Evolutionary conservation across 805 yeast genomes (phyloP).

Genomic region (Candida oleophila): DNA sequence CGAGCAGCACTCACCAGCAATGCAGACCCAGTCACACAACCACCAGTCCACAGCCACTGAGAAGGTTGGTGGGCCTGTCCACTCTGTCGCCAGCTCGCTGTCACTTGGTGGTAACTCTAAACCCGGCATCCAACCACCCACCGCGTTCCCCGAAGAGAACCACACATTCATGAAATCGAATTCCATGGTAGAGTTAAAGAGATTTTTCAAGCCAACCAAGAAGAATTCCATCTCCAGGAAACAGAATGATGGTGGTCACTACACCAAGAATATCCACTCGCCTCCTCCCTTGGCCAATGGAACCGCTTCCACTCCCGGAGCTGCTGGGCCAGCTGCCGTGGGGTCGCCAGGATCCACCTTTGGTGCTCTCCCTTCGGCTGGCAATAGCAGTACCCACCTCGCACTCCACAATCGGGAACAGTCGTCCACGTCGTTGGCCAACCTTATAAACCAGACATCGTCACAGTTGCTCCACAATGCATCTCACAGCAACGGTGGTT

Average conservation of each 20-base stretch:
- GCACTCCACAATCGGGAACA: conserved; percentile 26
- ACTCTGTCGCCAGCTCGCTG: background rate
- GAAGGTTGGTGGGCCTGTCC: background rate
- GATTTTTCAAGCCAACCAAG: conserved; percentile 64
- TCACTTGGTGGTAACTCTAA: background rate
- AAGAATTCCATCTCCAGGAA: conserved; percentile 21
- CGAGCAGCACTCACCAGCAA: conserved; percentile 4
- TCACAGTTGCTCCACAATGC: conserved; percentile 36
- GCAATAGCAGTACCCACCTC: background rate
- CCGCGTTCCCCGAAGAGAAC: conserved; percentile 17
- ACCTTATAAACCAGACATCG: conserved; percentile 36
- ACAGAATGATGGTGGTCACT: conserved; percentile 13
- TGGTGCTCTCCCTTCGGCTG: background rate
- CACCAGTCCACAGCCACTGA: background rate
- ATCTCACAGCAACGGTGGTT: conserved; percentile 34
- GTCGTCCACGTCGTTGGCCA: conserved; percentile 36
- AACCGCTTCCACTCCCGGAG: background rate
- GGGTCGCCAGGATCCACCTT: background rate
- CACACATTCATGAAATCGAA: conserved; percentile 34
- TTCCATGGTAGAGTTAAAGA: conserved; percentile 71
- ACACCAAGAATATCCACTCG: conserved; percentile 25
- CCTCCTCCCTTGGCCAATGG: conserved; percentile 26
- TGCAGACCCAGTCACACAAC: background rate
- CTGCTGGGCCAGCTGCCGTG: conserved; percentile 1
- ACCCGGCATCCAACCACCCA: conserved; percentile 2